These are phyloP conservation scores for Arabis hirsuta DNA, from an alignment of 345 rosid species.

Conservation along the genomic window DNA sequence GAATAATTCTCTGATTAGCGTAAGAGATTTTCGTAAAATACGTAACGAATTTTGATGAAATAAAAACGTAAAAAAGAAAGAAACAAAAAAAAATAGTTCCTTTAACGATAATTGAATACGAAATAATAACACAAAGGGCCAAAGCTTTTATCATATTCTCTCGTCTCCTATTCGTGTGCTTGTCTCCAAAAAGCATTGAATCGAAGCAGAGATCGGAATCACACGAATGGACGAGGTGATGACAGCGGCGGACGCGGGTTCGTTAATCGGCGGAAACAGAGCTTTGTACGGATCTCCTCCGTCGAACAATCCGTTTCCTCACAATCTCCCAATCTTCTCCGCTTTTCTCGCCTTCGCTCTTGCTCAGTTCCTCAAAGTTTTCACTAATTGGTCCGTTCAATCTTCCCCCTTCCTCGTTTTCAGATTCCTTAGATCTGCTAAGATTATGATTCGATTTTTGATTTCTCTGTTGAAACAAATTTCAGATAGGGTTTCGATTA, in stretches of 20 bases:
- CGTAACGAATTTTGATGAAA: too few relatives aligned
- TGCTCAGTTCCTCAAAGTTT: constrained; percentile 96
- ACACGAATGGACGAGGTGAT: constrained; percentile 64
- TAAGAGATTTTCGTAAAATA: too few relatives aligned
- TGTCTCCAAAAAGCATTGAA: neutral
- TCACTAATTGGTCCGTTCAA: constrained; percentile 82
- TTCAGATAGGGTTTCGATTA: neutral
- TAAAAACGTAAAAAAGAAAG: neutral
- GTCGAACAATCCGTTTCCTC: constrained; percentile 49
- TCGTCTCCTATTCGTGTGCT: neutral
- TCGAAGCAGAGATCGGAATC: constrained; percentile 7
- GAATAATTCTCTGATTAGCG: too few relatives aligned
- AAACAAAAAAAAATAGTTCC: neutral
- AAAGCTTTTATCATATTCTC: neutral
- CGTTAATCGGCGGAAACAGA: constrained; percentile 37
- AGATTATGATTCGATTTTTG: neutral
- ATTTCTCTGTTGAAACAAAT: neutral
- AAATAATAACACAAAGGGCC: neutral
- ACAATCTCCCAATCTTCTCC: constrained; percentile 79
- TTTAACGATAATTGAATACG: neutral
- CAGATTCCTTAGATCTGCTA: constrained; percentile 13
- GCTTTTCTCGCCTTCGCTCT: constrained; percentile 90
- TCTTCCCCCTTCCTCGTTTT: neutral
- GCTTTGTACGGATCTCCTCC: constrained; percentile 48
- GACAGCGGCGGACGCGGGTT: constrained; percentile 57